phyloP scores from a whole-genome alignment of 257 asterid species.

The Henckelia pumila region DNA sequence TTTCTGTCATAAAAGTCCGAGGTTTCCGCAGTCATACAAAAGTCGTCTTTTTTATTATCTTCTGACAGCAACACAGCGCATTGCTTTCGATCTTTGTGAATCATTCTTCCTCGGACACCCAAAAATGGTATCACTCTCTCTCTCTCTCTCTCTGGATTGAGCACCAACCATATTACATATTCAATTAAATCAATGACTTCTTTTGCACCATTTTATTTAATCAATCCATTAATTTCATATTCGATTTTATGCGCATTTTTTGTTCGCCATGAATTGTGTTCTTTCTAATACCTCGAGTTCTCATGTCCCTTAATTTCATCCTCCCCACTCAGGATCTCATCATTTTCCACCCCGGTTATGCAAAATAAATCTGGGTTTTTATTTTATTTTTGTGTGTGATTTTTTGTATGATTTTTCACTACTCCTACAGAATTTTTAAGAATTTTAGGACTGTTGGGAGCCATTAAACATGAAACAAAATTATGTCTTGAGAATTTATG shows the following conservation, averaged over 20 bases:
- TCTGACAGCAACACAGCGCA: conserved; percentile 8
- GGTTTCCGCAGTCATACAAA: neutral
- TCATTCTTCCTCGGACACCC: neutral
- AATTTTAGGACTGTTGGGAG: neutral
- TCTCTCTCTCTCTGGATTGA: neutral
- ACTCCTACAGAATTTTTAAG: neutral
- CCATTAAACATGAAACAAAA: neutral
- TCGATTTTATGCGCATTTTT: neutral
- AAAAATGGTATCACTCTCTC: conserved; percentile 6
- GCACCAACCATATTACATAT: neutral
- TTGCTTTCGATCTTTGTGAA: neutral
- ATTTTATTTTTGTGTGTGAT: too few relatives aligned
- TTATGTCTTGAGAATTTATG: neutral
- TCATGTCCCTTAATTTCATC: neutral
- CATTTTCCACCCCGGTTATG: neutral
- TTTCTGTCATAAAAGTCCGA: conserved; percentile 7
- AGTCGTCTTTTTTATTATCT: neutral
- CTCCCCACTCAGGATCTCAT: neutral
- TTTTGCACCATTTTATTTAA: neutral
- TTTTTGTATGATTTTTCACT: too few relatives aligned
- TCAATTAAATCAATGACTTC: too few relatives aligned
- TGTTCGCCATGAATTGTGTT: too few relatives aligned
- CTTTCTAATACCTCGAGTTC: too few relatives aligned
- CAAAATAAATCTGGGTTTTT: neutral
- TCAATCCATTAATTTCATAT: neutral